Percentiles rank a stretch among this genome's conserved stretches.
These are phyloP conservation scores for Claviceps sp. DNA, from an alignment of 2,329 filamentous ascomycete genomes.

Conservation along the genomic window DNA sequence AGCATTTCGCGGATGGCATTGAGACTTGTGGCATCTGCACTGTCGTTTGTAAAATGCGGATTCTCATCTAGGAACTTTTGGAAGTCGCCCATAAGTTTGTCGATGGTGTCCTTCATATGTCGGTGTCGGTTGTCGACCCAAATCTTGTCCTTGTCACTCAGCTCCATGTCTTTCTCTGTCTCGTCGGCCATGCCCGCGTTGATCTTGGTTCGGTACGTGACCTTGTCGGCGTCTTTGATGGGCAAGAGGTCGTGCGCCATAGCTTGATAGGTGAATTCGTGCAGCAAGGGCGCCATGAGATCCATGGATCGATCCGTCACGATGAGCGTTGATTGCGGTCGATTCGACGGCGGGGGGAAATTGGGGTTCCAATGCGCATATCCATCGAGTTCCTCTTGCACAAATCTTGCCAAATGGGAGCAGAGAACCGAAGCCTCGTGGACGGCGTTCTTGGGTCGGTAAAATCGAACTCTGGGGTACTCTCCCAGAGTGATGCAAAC, in stretches of 20 bases:
- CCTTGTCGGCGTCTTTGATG: constrained; percentile 78
- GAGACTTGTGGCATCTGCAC: constrained; percentile 54
- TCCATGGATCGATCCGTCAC: constrained; percentile 93
- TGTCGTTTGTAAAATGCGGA: constrained; percentile 73
- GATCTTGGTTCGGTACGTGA: constrained; percentile 68
- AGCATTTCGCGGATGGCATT: constrained; percentile 96
- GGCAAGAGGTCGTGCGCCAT: constrained; percentile 92
- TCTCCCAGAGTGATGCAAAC: constrained; percentile 89
- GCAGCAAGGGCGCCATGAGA: constrained; percentile 69
- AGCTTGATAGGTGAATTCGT: constrained; percentile 97
- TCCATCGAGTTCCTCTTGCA: constrained; percentile 81
- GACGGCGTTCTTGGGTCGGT: constrained; percentile 56
- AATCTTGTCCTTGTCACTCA: constrained; percentile 79
- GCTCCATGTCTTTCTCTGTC: constrained; percentile 81
- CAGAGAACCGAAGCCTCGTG: constrained; percentile 86
- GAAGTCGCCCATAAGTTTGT: constrained; percentile 85
- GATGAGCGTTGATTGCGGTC: constrained; percentile 71
- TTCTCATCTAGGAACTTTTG: constrained; percentile 84
- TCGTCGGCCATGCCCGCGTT: constrained; percentile 60
- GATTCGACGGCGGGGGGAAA: constrained; percentile 66
- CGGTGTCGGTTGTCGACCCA: constrained; percentile 91
- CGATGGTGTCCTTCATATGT: constrained; percentile 97
- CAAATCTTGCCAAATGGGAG: constrained; percentile 76
- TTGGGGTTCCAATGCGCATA: constrained; percentile 68
- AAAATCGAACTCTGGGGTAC: constrained; percentile 87